These are phyloP conservation scores for Zelopaecilomyces penicillatus DNA, from an alignment of 2,329 filamentous ascomycete genomes.

Conservation along the genomic window DNA sequence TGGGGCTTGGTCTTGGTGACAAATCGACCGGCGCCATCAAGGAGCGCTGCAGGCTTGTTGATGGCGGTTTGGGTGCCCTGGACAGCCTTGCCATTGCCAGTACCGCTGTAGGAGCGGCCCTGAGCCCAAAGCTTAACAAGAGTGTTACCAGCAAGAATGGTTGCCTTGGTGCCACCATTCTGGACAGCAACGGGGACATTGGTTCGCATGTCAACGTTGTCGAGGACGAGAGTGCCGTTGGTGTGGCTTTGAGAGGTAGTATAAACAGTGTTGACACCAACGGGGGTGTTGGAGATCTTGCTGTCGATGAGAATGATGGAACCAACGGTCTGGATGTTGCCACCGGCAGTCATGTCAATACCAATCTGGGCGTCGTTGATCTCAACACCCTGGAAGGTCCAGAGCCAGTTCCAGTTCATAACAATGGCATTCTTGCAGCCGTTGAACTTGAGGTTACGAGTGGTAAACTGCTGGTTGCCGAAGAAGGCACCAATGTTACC, in stretches of 20 bases:
- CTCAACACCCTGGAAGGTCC: slow-evolving; percentile 66
- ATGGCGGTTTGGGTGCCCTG: slow-evolving; percentile 50
- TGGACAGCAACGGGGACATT: slow-evolving; percentile 60
- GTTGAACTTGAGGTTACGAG: slow-evolving; percentile 74
- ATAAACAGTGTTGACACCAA: slow-evolving; percentile 66
- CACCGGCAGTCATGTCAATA: slow-evolving; percentile 64
- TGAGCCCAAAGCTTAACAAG: slow-evolving; percentile 68
- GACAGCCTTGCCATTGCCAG: slow-evolving; percentile 37
- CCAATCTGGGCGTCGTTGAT: slow-evolving; percentile 71
- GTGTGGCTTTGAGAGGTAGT: slow-evolving; percentile 51
- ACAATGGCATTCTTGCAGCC: slow-evolving; percentile 74
- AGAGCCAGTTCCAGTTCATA: slow-evolving; percentile 91
- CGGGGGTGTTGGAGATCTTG: slow-evolving; percentile 63
- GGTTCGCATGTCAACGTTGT: slow-evolving; percentile 77
- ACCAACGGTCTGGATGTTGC: slow-evolving; percentile 65
- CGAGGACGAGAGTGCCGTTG: slow-evolving; percentile 74
- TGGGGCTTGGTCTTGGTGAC: slow-evolving; percentile 85
- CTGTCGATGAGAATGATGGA: slow-evolving; percentile 80
- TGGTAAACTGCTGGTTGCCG: slow-evolving; percentile 82
- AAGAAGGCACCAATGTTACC: slow-evolving; percentile 71
- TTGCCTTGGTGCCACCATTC: slow-evolving; percentile 44
- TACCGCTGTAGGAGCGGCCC: slow-evolving; percentile 60
- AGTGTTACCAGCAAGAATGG: slow-evolving; percentile 60
- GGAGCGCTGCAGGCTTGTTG: slow-evolving; percentile 58
- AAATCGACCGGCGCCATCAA: slow-evolving; percentile 56